A percentile compares a stretch with the other conserved stretches of the same genome.
Evolutionary conservation across 257 asterid species (phyloP).

Genomic region (Thymus mandschuricus): DNA sequence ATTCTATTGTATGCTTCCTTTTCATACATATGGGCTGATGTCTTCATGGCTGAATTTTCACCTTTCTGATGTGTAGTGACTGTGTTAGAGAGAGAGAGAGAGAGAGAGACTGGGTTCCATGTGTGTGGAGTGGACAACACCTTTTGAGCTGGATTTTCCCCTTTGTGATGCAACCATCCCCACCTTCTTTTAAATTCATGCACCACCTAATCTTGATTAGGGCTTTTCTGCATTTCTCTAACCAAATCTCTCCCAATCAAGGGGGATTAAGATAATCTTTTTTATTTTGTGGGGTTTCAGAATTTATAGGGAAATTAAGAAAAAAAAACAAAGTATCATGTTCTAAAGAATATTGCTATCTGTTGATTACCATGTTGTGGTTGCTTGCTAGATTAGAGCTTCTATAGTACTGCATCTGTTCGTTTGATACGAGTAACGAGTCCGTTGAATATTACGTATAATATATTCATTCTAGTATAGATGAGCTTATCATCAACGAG

Average conservation of each 20-base stretch:
- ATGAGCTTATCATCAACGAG: no score
- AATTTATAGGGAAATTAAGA: not conserved
- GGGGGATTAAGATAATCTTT: not conserved
- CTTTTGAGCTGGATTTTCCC: slow-evolving; percentile 34
- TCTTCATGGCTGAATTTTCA: not conserved
- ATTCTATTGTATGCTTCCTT: not conserved
- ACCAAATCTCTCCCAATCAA: not conserved
- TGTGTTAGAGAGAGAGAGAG: not conserved
- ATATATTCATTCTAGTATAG: no score
- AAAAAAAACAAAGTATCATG: not conserved
- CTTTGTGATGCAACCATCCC: slow-evolving; percentile 35
- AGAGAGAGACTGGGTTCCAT: slow-evolving; percentile 19
- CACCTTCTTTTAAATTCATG: slow-evolving; percentile 13
- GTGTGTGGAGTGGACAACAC: not conserved
- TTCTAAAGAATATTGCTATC: not conserved
- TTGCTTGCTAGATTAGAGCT: no score
- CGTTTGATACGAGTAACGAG: no score
- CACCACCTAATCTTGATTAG: not conserved
- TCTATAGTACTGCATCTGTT: no score
- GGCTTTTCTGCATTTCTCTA: no score
- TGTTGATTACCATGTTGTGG: no score
- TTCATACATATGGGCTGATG: slow-evolving; percentile 13
- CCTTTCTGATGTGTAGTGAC: slow-evolving; percentile 6
- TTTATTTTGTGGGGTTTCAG: not conserved
- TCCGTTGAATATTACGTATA: no score